Base-by-base conservation (phyloP, 1,139 yeast genomes). In the Blastobotrys persicus region DNA sequence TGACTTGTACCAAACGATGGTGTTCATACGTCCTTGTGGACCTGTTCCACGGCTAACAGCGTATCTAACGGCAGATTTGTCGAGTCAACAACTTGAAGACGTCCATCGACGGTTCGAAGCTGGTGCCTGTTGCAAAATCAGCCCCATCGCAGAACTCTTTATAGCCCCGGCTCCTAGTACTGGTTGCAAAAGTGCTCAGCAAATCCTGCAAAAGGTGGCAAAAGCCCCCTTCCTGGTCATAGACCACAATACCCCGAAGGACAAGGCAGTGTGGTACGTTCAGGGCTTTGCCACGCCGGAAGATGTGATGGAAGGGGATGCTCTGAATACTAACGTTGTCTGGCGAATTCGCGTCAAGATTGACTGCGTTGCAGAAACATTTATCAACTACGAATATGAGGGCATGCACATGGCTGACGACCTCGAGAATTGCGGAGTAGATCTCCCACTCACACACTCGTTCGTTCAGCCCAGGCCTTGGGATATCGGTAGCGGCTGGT, bases 201-300 rank as follows among this genome's bases (percentile, higher is more conserved):
- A n/a, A n/a, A n/a, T n/a, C n/a, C n/a, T n/a, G n/a, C n/a, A n/a
- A n/a, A n/a, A n/a, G n/a, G n/a, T n/a, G n/a, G n/a, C n/a, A n/a
- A n/a, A n/a, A n/a, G n/a, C n/a, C 28, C 41, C 41, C 4, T 37
- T 37, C 13, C 28, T 37, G 13, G 18, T 37, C 4, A 37, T 37
- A 9, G 41, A 37, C 41, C 14, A 37, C 14, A 26, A 12, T 9
- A 37, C 41, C 13, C 23, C 28, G 14, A 6, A n/a, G 28, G 41
- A 37, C 28, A 13, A 12, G 13, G 41, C 26, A n/a, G 41, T 37
- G 41, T 37, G 41, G 41, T 37, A 37, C 28, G 28, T 37, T 3
- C 41, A 37, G 17, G 41, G 41, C 18, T 4, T n/a, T 5, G 41
- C 41, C 13, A 19, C 41, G 11, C 14, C 18, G 14, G 41, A 37